phyloP scores from a whole-genome alignment of 1,284 basidiomycete genomes.

The Ganoderma lingzhi region DNA sequence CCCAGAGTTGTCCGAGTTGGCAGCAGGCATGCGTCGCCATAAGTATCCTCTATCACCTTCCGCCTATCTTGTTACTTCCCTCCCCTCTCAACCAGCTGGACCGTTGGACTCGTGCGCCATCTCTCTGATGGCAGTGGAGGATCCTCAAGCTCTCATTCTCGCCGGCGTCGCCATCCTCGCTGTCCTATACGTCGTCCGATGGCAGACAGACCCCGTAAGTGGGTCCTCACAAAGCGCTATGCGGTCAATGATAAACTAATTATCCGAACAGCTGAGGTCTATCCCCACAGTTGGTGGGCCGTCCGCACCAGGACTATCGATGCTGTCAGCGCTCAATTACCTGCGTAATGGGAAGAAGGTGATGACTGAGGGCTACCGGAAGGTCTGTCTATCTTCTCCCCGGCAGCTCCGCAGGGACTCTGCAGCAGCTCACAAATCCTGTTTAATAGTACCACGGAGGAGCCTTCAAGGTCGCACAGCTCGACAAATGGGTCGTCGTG shows the following conservation, averaged over 20 bases:
- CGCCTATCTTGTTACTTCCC: not conserved
- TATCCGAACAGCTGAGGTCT: not conserved
- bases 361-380: conserved; percentile 47
- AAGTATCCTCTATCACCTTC: not conserved
- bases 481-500: conserved; percentile 42
- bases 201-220: conserved; percentile 1
- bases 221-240: not conserved
- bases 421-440: not conserved
- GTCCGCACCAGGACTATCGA: conserved; percentile 47
- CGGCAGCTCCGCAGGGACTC: conserved; percentile 10
- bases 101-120: not conserved
- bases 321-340: conserved; percentile 42
- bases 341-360: conserved; percentile 41
- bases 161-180: not conserved
- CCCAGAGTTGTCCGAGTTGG: too few relatives aligned
- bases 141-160: not conserved
- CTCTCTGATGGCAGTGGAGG: not conserved
- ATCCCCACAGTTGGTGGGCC: conserved; percentile 47
- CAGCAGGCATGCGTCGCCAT: not conserved
- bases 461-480: conserved; percentile 46
- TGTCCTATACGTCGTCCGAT: not conserved
- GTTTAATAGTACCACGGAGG: conserved; percentile 23
- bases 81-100: not conserved
- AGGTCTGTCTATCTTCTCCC: conserved; percentile 31
- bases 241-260: not conserved